phyloP scores from a whole-genome alignment of 306 rosid genomes.

The Quercus glauca region DNA sequence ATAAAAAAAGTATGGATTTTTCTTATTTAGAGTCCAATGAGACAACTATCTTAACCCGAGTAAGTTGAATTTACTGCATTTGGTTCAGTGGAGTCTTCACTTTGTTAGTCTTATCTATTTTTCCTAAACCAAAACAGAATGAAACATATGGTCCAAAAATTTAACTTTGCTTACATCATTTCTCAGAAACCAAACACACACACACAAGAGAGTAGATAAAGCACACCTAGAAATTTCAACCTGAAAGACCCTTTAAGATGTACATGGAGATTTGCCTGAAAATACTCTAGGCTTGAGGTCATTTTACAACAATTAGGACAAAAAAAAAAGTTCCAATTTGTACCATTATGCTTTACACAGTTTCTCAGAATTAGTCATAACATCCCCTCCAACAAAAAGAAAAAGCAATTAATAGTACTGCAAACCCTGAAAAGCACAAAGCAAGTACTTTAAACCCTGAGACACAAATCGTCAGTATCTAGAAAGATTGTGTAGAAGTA shows the following conservation, averaged over 20 bases:
- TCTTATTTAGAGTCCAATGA: neutral
- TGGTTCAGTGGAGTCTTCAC: neutral
- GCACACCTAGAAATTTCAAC: slow-evolving; percentile 20
- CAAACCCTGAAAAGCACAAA: neutral
- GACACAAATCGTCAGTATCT: too few relatives aligned
- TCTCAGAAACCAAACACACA: neutral
- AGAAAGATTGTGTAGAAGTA: neutral
- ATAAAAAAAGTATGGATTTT: neutral
- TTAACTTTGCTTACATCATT: neutral
- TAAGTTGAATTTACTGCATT: neutral
- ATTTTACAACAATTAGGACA: neutral
- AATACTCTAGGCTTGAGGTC: neutral
- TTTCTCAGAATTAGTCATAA: neutral
- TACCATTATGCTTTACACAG: neutral
- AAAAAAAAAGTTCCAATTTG: neutral
- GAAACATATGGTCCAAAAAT: neutral
- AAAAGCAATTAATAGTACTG: neutral
- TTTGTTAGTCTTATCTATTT: neutral
- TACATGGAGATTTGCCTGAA: neutral
- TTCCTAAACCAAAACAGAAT: neutral
- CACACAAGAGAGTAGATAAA: slow-evolving; percentile 7
- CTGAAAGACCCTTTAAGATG: slow-evolving; percentile 2
- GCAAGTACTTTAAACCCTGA: neutral
- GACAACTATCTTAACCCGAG: neutral
- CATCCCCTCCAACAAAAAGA: neutral